phyloP scores from a whole-genome alignment of 805 yeast species.

The Barnettozyma sp. region DNA sequence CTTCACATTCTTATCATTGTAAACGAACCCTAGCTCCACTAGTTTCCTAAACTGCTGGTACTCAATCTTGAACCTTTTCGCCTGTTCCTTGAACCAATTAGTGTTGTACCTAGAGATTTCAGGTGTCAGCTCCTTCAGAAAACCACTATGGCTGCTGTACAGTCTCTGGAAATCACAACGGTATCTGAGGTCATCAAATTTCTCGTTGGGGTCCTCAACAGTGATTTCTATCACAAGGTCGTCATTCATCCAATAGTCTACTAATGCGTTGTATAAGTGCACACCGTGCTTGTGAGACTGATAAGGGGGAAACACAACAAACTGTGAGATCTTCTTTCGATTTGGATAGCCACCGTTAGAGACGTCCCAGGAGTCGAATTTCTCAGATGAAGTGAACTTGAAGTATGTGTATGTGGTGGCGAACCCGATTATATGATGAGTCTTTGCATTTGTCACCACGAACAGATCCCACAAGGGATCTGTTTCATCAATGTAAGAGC shows the following conservation, averaged over 20 bases:
- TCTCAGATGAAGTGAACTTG: slow-evolving; percentile 51
- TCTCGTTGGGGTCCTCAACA: slow-evolving; percentile 91
- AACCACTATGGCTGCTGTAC: slow-evolving; percentile 26
- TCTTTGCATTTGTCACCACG: slow-evolving; percentile 34
- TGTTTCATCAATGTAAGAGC: slow-evolving; percentile 70
- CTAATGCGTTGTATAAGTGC: slow-evolving; percentile 49
- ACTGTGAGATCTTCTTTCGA: slow-evolving; percentile 82
- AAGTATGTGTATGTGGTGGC: slow-evolving; percentile 81
- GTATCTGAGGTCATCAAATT: slow-evolving; percentile 87
- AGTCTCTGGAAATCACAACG: slow-evolving; percentile 61
- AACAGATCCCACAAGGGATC: slow-evolving; percentile 82
- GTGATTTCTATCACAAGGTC: slow-evolving; percentile 58
- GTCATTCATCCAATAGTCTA: slow-evolving; percentile 50
- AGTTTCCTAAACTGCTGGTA: slow-evolving; percentile 71
- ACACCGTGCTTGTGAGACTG: slow-evolving; percentile 74
- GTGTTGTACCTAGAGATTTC: slow-evolving; percentile 21
- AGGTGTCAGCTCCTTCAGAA: slow-evolving; percentile 26
- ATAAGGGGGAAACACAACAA: slow-evolving; percentile 75
- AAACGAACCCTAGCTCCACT: slow-evolving; percentile 61
- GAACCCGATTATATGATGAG: slow-evolving; percentile 60
- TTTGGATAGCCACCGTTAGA: slow-evolving; percentile 25
- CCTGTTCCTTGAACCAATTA: slow-evolving; percentile 36
- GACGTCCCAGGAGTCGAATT: slow-evolving; percentile 36
- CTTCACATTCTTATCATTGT: slow-evolving; percentile 31
- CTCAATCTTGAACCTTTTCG: slow-evolving; percentile 51